Base-by-base conservation (phyloP, 495 filamentous ascomycete species). In the Xylaria scruposa region DNA sequence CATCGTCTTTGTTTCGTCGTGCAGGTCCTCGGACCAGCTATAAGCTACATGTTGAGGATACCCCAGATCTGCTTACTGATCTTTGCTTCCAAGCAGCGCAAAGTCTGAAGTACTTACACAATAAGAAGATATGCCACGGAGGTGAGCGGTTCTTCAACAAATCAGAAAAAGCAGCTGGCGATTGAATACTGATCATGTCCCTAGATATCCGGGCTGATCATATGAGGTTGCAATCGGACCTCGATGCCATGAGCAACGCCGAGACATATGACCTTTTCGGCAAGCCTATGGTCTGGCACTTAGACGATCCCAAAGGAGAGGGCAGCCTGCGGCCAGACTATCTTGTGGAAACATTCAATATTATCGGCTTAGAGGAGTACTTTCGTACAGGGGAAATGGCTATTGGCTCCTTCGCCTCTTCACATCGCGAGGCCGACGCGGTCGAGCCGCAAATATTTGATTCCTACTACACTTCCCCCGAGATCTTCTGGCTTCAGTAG, bases 1-100 rank as follows among this genome's bases (percentile, higher is more conserved):
- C 61, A 53, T 47, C 81, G 82, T 51, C 62, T 82, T 12, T 79
- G 78, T 70, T 68, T 79, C 12, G 81, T 81, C 7, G 9, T 51
- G 29, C 62, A 47, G 62, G 62, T 65, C 31, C 44, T 65, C 31
- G 62, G 62, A 38, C 62, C 29, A 12, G 15, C 24, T 47, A 65
- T 65, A 33, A 65, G 29, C 62, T 49, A 36, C 5, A 5, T 1
- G 1, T 51, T 65, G 26, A 29, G 36, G 44, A 65, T 49, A 51
- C 62, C 13, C 62, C 62, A 1, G 62, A 65, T 19, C 44, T 65
- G 13, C 62, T 65, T 51, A 13, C 26, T 8, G 62, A 65, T 49
- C 44, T 65, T 21, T 65, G 62, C 62, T 21, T 65, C 44, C 62
- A 65, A 46, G 62, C 62, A 33, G 46, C 44, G 15, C 62, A 49